A percentile compares a stretch with the other conserved stretches of the same genome.
Evolutionary conservation across 176 grass and related monocot genomes (phyloP).

Genomic region (Carex parvula): DNA sequence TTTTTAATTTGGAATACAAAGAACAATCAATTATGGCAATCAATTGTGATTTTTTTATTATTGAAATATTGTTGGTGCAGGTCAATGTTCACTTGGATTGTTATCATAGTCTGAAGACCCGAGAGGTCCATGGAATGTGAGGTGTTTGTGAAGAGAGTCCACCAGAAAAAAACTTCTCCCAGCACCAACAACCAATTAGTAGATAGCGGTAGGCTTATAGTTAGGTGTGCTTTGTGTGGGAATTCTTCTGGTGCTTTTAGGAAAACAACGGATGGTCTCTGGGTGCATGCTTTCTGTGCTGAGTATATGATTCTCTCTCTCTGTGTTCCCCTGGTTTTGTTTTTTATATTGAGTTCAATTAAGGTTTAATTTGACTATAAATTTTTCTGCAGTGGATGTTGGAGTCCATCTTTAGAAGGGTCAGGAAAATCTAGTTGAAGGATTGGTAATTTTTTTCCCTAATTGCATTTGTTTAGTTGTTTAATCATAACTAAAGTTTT

Average conservation of each 20-base stretch:
- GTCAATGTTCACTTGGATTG: conserved; percentile 93
- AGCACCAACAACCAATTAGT: conserved; percentile 38
- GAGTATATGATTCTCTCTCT: conserved; percentile 50
- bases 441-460: conserved; percentile 55
- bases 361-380: neutral
- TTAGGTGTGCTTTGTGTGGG: conserved; percentile 64
- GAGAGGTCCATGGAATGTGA: conserved; percentile 90
- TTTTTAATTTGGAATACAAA: no score
- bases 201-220: conserved; percentile 32
- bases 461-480: neutral
- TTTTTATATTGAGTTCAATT: neutral
- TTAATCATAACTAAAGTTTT: no score
- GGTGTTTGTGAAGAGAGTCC: conserved; percentile 64
- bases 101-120: conserved; percentile 59
- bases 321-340: neutral
- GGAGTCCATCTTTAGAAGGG: conserved; percentile 72
- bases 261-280: conserved; percentile 67
- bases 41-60: conserved; percentile 10
- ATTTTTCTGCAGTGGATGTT: conserved; percentile 75
- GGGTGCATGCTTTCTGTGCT: conserved; percentile 98
- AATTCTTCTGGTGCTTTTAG: conserved; percentile 77
- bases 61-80: conserved; percentile 38
- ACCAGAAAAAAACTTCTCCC: conserved; percentile 22
- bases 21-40: neutral
- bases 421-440: conserved; percentile 66